Base-by-base conservation (phyloP, 1,284 basidiomycete species). In the Trichosporon sp. region DNA sequence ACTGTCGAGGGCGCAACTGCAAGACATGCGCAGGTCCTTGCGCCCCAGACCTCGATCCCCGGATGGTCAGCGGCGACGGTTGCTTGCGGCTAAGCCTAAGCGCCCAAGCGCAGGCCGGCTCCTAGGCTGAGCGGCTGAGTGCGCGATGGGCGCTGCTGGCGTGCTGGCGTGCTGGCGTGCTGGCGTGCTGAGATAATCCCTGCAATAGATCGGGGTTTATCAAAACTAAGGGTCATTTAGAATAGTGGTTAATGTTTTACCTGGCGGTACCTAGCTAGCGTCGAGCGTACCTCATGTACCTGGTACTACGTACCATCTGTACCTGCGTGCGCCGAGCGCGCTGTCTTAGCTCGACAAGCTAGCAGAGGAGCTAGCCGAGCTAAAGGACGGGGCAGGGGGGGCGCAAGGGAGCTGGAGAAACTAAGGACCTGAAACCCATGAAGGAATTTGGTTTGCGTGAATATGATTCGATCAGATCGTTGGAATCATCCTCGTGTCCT, bases 341-440 rank as follows among this genome's bases (percentile, higher is more conserved):
- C 2, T 7, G 16, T n/a, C 43, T 14, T n/a, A n/a, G 43, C 16
- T 16, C 16, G 4, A 46, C 10, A 3, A 46, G 16, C 14, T 46
- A 46, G 43, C 51, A 54, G 51, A 19, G 7, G 21, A 10, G 51
- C 51, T 54, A 19, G 51, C 21, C 19, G 51, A 54, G 59, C 59
- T 35, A n/a, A 35, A 63, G 16, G 31, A 16, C 14, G 32, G 59
- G 31, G 59, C 32, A 35, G 32, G 59, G 32, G 32, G 31, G n/a
- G 31, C 6, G 31, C 31, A 16, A 37, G 59, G 56, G 56, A 31
- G 59, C 32, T 37, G 32, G 7, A n/a, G 32, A 35, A 63, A 35
- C 31, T 54, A n/a, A 63, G 59, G 31, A 63, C 59, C 59, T 63
- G 59, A 63, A 63, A 63, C 59, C 59, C 59, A 63, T 59, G 59